Evolutionary conservation across 345 rosid genomes (phyloP), one percentile per base, ranked within the genome.

Genomic region (Clausena lansium): DNA sequence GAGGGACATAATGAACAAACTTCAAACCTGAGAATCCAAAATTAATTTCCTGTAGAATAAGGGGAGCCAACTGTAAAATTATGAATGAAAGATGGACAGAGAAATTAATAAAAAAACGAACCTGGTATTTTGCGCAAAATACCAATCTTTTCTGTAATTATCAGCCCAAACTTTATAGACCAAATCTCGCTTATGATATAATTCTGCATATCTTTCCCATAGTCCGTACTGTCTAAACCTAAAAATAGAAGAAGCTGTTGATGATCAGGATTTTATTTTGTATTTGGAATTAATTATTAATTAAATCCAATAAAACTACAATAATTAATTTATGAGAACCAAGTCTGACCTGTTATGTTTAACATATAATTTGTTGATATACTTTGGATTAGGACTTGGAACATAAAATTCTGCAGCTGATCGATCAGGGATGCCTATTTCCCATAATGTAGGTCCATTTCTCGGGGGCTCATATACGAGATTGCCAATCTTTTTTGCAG

Each of bases 181-280:
- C 87, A 95, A 83, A 83, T 95, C 99, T 38, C 80, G 83, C 45
- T 85, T 81, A 13, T 95, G 98, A 84, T 92, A 92, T 73, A 93
- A 50, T 33, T 95, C 97, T 28, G 92, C 76, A 76, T 95, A 93
- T 81, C 97, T 90, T 45, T 84, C 86, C 99, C 99, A 95, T 76
- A 95, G 77, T 24, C 99, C 99, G 57, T 95, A 95, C 80, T 93
- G 98, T 87, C 97, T 89, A 82, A 89, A 93, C 86, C 98, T 92
- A 92, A 59, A 36, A 28, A 61, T n/a, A 60, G n/a, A 38, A 27
- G 22, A 57, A 61, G 60, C 50, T 17, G 57, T 1, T 52, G 20
- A 38, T 2, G 58, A 71, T 7, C 9, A 14, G 65, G 20, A 70
- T 63, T 55, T 52, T 25, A 57, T 19, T 28, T 27, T 36, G 28